These are phyloP conservation scores for Thalassiosira hispida DNA, from an alignment of 352 stramenopile genomes.

Conservation along the genomic window DNA sequence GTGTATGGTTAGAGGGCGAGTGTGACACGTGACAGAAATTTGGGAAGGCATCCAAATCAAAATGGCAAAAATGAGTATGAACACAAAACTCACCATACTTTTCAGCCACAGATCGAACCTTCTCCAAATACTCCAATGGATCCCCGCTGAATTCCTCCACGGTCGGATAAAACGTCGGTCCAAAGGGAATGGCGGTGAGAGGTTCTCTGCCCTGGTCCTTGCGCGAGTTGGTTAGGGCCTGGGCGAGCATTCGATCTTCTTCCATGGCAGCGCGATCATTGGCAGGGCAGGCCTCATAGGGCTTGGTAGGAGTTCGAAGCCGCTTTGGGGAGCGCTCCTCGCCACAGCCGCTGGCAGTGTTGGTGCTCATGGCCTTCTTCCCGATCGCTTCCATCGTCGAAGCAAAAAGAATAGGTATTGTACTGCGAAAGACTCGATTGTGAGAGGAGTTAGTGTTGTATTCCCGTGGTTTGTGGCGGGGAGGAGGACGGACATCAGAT, in stretches of 20 bases:
- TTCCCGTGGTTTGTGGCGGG: no score
- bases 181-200: constrained; percentile 60
- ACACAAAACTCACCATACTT: constrained; percentile 85
- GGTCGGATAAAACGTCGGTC: constrained; percentile 79
- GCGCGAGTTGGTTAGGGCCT: constrained; percentile 75
- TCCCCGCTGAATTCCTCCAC: constrained; percentile 79
- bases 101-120: constrained; percentile 89
- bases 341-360: neutral
- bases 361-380: no score
- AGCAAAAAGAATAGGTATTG: no score
- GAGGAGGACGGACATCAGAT: no score
- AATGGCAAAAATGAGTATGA: neutral
- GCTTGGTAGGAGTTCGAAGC: constrained; percentile 1
- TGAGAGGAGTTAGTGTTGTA: no score
- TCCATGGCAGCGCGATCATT: constrained; percentile 3
- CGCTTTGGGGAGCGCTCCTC: constrained; percentile 6
- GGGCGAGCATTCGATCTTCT: constrained; percentile 71
- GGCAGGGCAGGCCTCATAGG: neutral
- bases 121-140: constrained; percentile 80
- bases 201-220: constrained; percentile 20
- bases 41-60: neutral
- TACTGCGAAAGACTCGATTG: no score
- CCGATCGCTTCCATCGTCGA: no score
- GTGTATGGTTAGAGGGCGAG: neutral
- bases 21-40: no score